Evolutionary conservation across 441 rosid genomes (phyloP), one percentile per base, ranked within the genome.

Genomic region (Arabidopsis hybrid): DNA sequence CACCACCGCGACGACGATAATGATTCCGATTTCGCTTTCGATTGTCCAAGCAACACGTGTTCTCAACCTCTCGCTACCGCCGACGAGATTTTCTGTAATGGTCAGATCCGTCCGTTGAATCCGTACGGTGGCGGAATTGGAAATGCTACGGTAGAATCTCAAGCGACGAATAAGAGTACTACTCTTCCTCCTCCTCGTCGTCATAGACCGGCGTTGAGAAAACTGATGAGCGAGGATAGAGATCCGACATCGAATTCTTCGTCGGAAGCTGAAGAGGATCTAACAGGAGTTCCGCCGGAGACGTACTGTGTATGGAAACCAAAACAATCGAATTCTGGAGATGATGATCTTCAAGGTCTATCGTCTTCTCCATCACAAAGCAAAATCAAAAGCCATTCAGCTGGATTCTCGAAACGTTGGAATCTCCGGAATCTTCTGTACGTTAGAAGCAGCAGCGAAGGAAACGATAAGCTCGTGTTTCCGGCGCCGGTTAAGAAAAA

Each of bases 31-130:
- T 93, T 93, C 62, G 84, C 91, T 2, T 66, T 89, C 58, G 81
- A 79, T 7, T 66, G 84, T 75, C 69, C 70, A 2, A 80, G 60
- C 51, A 85, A 75, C 14, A 72, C 66, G 0, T 82, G 46, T 6
- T 52, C 75, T 18, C 78, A 85, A 1, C 81, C 92, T 9, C 75
- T 86, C 7, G 72, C 90, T 5, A 60, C 93, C 0, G 98, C 98
- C 2, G 98, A 89, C 50, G 92, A 93, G 63, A 88, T 93, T 78
- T 91, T 93, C 88, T 84, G 50, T 49, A 86, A 91, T 80, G 98
- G 98, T 36, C 89, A 87, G 74, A 93, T 93, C 52, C 85, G 85
- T 56, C 98, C 98, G 16, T 13, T 67, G 16, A 87, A 86, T 4
- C 92, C 91, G 1, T 91, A 88, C 32, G 89, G 84, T 3, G 36